Evolutionary conservation across 768 basidiomycete genomes (phyloP).

Genomic region (Pulveroboletus sp.): DNA sequence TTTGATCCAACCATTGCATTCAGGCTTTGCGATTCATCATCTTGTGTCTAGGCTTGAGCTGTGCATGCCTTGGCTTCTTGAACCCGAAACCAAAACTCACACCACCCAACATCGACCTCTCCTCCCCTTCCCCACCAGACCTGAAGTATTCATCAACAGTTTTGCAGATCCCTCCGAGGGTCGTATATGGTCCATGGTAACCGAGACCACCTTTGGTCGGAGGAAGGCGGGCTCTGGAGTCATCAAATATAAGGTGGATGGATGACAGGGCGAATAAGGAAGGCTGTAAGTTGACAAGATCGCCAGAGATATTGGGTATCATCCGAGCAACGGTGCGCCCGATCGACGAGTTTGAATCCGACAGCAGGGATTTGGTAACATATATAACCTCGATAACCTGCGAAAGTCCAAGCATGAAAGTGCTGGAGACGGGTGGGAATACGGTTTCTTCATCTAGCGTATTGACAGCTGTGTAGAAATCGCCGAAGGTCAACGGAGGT

Average conservation of each 20-base stretch:
- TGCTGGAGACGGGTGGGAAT: conserved; percentile 57
- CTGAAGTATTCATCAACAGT: conserved; percentile 47
- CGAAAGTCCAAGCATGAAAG: conserved; percentile 61
- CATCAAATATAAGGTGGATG: conserved; percentile 59
- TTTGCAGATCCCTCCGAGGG: conserved; percentile 53
- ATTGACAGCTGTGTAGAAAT: conserved; percentile 52
- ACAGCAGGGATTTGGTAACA: conserved; percentile 41
- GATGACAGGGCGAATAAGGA: conserved; percentile 50
- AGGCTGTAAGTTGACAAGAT: conserved; percentile 55
- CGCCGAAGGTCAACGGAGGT: conserved; percentile 57
- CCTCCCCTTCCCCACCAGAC: conserved; percentile 35
- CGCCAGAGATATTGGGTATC: conserved; percentile 46
- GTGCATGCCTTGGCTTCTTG: conserved; percentile 28
- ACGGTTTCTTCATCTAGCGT: conserved; percentile 54
- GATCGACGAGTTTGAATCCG: conserved; percentile 28
- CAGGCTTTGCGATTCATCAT: conserved; percentile 12
- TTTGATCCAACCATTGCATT: conserved; percentile 19
- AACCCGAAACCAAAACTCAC: conserved; percentile 39
- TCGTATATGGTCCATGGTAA: conserved; percentile 56
- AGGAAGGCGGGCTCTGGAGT: conserved; percentile 56
- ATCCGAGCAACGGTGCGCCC: conserved; percentile 33
- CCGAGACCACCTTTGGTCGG: conserved; percentile 60
- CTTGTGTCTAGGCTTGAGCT: conserved; percentile 28
- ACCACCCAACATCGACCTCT: conserved; percentile 42
- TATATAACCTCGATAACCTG: conserved; percentile 56